phyloP scores from a whole-genome alignment of 2,329 filamentous ascomycete species.

The Cercospora zeae-maydis region DNA sequence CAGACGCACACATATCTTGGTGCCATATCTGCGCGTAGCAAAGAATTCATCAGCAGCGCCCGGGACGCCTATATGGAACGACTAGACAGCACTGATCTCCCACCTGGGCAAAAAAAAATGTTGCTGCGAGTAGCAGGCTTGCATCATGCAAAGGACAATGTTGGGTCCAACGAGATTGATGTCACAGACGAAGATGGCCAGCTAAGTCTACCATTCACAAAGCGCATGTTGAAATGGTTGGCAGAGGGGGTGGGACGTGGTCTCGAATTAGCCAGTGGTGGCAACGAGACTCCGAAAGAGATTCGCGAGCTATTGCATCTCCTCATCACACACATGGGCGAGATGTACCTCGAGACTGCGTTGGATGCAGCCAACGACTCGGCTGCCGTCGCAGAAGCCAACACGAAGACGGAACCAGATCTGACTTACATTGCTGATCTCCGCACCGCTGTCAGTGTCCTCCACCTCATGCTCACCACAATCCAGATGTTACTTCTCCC shows the following conservation, averaged over 20 bases:
- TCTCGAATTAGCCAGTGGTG: slow-evolving; percentile 75
- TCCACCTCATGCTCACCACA: slow-evolving; percentile 89
- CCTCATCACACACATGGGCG: slow-evolving; percentile 81
- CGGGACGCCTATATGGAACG: slow-evolving; percentile 88
- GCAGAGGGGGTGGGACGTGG: slow-evolving; percentile 90
- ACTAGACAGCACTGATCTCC: slow-evolving; percentile 83
- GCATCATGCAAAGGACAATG: slow-evolving; percentile 60
- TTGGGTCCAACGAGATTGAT: slow-evolving; percentile 57
- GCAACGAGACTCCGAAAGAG: slow-evolving; percentile 88
- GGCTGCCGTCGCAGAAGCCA: slow-evolving; percentile 70
- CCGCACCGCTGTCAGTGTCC: slow-evolving; percentile 78
- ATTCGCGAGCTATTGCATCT: slow-evolving; percentile 80
- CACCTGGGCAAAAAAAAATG: slow-evolving; percentile 82
- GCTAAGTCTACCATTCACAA: slow-evolving; percentile 80
- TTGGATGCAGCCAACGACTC: slow-evolving; percentile 69
- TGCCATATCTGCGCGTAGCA: slow-evolving; percentile 82
- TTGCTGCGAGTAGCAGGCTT: slow-evolving; percentile 85
- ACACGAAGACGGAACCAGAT: slow-evolving; percentile 77
- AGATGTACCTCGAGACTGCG: slow-evolving; percentile 67
- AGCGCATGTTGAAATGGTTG: slow-evolving; percentile 96
- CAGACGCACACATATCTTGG: slow-evolving; percentile 77
- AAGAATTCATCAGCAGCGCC: slow-evolving; percentile 80
- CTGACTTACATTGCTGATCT: slow-evolving; percentile 76
- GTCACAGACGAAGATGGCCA: slow-evolving; percentile 85
- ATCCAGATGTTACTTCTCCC: slow-evolving; percentile 87